These are phyloP conservation scores for Chiua virens DNA, from an alignment of 768 basidiomycete genomes.

Conservation along the genomic window DNA sequence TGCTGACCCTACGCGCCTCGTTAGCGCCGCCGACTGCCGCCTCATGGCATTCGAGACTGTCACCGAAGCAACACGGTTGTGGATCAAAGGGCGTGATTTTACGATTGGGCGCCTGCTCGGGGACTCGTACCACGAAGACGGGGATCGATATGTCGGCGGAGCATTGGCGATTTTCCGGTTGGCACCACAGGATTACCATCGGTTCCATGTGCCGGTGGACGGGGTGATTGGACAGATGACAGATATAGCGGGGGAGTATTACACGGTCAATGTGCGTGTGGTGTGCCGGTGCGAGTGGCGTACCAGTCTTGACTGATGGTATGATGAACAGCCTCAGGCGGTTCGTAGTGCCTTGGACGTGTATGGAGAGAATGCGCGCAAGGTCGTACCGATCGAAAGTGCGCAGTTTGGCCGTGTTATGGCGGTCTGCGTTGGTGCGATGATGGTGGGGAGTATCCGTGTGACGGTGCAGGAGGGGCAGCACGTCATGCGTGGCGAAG, in stretches of 20 bases:
- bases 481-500: conserved; percentile 76
- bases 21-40: conserved; percentile 95
- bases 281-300: too few relatives aligned
- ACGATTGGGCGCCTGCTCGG: conserved; percentile 78
- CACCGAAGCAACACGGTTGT: conserved; percentile 80
- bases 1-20: conserved; percentile 73
- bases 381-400: conserved; percentile 90
- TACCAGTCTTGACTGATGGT: background rate
- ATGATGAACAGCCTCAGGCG: conserved; percentile 72
- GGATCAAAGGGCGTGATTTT: conserved; percentile 98
- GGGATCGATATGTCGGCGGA: conserved; percentile 73
- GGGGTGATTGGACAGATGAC: conserved; percentile 82
- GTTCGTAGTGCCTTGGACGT: conserved; percentile 88
- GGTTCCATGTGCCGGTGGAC: conserved; percentile 87
- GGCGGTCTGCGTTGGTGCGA: conserved; percentile 89
- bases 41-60: conserved; percentile 92
- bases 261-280: conserved; percentile 86
- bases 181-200: conserved; percentile 95
- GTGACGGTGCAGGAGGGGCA: conserved; percentile 88
- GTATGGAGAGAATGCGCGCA: conserved; percentile 91
- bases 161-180: conserved; percentile 87
- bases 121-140: conserved; percentile 67
- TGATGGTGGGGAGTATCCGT: conserved; percentile 93
- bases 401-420: conserved; percentile 89
- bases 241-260: conserved; percentile 88